phyloP scores from a whole-genome alignment of 1,284 basidiomycete genomes.

The Ustilago tritici region DNA sequence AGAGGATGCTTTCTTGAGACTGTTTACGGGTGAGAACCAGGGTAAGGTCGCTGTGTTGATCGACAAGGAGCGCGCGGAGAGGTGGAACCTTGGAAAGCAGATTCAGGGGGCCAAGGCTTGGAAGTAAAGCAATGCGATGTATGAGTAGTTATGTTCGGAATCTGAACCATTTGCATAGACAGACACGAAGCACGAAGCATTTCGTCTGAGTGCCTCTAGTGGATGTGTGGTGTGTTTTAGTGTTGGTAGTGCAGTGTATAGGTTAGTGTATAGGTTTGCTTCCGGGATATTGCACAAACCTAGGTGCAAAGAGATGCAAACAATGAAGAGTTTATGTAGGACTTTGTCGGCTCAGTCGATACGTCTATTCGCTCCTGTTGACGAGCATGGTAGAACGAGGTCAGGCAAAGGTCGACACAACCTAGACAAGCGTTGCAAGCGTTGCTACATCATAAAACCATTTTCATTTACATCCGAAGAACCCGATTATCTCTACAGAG shows the following conservation, averaged over 20 bases:
- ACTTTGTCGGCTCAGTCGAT: no score
- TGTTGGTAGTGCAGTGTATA: no score
- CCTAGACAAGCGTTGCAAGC: neutral
- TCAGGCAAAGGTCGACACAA: no score
- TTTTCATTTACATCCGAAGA: neutral
- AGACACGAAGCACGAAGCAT: no score
- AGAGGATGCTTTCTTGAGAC: constrained; percentile 46
- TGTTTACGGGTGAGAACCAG: constrained; percentile 52
- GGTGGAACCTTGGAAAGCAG: constrained; percentile 42
- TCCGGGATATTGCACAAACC: no score
- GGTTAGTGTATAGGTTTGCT: no score
- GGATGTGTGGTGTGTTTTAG: no score
- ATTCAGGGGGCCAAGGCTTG: constrained; percentile 39
- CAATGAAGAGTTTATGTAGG: no score
- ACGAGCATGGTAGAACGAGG: no score
- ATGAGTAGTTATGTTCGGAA: neutral
- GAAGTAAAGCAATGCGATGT: constrained; percentile 21
- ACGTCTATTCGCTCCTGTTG: no score
- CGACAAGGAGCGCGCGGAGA: constrained; percentile 47
- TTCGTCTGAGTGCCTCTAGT: no score
- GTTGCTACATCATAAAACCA: neutral
- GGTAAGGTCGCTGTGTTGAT: constrained; percentile 52
- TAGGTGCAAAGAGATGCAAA: no score
- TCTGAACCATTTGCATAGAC: neutral
- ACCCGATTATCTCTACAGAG: neutral